Percentiles rank a stretch among this genome's conserved stretches.
Conservation (phyloP, 306 rosid species). For the Hippophae rhamnoides region DNA sequence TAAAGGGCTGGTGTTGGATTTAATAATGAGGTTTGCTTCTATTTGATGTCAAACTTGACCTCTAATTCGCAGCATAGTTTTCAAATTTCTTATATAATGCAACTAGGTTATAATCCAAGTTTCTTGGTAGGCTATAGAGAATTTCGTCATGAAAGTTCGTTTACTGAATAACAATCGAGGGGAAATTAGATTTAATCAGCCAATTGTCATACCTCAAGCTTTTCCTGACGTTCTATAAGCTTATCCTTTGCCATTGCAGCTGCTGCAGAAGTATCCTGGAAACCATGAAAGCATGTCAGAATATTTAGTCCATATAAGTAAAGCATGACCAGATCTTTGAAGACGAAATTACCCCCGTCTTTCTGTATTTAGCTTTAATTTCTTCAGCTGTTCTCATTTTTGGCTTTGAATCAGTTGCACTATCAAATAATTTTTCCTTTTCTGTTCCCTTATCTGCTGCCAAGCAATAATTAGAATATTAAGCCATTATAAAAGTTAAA, state of each 20-base stretch:
- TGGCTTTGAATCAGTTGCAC: constrained; percentile 38
- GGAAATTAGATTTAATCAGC: too few species aligned
- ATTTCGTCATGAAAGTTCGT: too few species aligned
- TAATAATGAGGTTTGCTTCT: too few species aligned
- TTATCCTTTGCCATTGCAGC: constrained; percentile 72
- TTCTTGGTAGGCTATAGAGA: too few species aligned
- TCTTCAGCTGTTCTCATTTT: constrained; percentile 67
- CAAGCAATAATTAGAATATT: constrained; percentile 17
- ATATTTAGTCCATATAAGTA: constrained; percentile 16
- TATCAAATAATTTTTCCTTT: constrained; percentile 49
- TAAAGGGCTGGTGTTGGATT: too few species aligned
- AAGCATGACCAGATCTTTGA: not conserved
- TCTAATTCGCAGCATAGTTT: too few species aligned
- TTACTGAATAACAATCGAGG: too few species aligned
- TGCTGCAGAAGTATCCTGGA: constrained; percentile 69
- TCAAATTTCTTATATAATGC: too few species aligned
- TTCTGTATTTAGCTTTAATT: constrained; percentile 80
- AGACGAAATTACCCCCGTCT: constrained; percentile 24
- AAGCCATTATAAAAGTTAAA: constrained; percentile 3
- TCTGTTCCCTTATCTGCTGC: constrained; percentile 50
- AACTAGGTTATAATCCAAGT: too few species aligned
- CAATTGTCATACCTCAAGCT: constrained; percentile 51
- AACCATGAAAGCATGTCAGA: constrained; percentile 21
- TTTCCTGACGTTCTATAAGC: constrained; percentile 63
- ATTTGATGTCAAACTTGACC: too few species aligned